Percentiles rank a stretch among this genome's conserved stretches.
phyloP scores from a whole-genome alignment of 305 asterid species.

The Stenogyne calaminthoides region DNA sequence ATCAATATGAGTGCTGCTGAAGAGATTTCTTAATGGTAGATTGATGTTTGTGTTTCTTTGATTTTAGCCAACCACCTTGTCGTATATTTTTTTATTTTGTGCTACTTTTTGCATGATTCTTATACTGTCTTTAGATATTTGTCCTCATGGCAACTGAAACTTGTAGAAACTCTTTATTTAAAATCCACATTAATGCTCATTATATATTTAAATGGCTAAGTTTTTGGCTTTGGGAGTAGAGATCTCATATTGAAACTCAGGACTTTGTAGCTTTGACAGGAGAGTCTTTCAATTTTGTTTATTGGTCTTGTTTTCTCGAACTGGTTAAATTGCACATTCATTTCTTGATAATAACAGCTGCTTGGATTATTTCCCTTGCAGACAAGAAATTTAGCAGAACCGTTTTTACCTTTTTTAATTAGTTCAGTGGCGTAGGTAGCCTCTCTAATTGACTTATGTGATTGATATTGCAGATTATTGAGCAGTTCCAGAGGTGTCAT shows the following conservation, averaged over 20 bases:
- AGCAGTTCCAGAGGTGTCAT: slow-evolving; percentile 86
- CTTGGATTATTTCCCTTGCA: too few relatives aligned
- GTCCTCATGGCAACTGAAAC: neutral
- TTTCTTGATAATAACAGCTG: too few relatives aligned
- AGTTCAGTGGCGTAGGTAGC: neutral
- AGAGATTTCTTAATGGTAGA: neutral
- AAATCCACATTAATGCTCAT: neutral
- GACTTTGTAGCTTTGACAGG: neutral
- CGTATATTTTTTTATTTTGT: too few relatives aligned
- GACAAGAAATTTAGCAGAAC: too few relatives aligned
- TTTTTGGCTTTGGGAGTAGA: neutral
- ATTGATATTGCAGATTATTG: slow-evolving; percentile 60
- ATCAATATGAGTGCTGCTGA: neutral
- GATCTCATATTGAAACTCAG: neutral
- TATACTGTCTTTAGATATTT: too few relatives aligned
- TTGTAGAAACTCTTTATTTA: neutral
- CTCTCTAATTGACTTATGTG: neutral
- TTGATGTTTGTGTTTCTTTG: neutral
- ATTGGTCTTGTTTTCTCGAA: too few relatives aligned
- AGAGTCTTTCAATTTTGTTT: too few relatives aligned
- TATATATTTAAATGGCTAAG: neutral
- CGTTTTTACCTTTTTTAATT: neutral
- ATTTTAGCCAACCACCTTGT: neutral
- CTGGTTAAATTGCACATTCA: too few relatives aligned
- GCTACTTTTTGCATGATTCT: too few relatives aligned